These are phyloP conservation scores for Cytospora paraplurivora DNA, from an alignment of 2,329 filamentous ascomycete species.

Conservation along the genomic window DNA sequence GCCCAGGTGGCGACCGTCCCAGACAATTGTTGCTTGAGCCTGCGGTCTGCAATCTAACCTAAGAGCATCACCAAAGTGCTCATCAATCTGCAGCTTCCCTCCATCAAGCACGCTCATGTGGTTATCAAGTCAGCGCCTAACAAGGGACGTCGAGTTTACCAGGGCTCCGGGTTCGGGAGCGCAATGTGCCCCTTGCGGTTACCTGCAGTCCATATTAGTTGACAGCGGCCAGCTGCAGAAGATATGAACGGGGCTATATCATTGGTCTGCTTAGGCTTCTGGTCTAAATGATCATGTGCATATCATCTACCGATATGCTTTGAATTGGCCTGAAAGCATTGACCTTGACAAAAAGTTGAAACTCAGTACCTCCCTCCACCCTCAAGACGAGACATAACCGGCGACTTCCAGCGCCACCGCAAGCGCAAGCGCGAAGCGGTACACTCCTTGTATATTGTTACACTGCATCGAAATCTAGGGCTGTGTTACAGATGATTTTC, in stretches of 20 bases:
- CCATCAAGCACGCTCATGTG: background rate
- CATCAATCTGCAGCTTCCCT: background rate
- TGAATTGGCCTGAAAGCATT: background rate
- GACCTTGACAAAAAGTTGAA: background rate
- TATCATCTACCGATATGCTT: background rate
- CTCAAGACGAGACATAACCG: no score
- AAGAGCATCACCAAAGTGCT: background rate
- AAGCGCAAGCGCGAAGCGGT: no score
- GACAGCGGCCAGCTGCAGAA: conserved; percentile 6
- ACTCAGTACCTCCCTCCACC: no score
- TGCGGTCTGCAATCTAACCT: background rate
- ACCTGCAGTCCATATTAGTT: conserved; percentile 4
- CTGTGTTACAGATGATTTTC: no score
- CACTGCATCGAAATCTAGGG: no score
- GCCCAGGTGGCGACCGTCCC: background rate
- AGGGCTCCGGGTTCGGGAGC: conserved; percentile 6
- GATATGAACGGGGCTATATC: background rate
- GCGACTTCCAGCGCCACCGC: no score
- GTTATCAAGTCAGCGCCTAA: background rate
- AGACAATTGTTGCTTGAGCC: background rate
- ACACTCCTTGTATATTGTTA: no score
- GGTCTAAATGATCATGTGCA: background rate
- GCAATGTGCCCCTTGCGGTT: background rate
- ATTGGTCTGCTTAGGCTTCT: background rate
- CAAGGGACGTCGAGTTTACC: background rate